Percentiles rank a stretch among this genome's conserved stretches.
Evolutionary conservation across 305 asterid species (phyloP).

Genomic region (Fraxinus xanthoxyloides): DNA sequence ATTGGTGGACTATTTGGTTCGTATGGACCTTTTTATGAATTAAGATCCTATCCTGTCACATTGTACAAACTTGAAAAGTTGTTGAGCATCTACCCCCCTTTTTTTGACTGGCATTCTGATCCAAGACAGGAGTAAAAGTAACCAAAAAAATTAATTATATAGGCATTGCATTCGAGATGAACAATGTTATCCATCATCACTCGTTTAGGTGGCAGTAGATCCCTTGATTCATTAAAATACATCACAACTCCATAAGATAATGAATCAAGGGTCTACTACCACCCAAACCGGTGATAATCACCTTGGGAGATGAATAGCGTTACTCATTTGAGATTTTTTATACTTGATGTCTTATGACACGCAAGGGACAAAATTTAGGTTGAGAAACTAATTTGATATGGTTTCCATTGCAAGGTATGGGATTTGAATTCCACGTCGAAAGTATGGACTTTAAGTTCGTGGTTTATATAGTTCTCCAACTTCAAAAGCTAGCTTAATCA

Average conservation of each 20-base stretch:
- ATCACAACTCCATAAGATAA: neutral
- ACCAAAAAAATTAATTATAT: neutral
- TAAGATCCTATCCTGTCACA: neutral
- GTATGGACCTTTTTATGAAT: neutral
- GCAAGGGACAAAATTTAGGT: neutral
- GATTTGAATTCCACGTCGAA: no score
- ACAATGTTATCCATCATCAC: neutral
- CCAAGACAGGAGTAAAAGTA: neutral
- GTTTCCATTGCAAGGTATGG: no score
- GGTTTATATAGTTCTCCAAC: no score
- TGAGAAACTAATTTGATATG: neutral
- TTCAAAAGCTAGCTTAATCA: neutral
- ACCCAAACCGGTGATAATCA: neutral
- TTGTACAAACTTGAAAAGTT: neutral
- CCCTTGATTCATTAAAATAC: neutral
- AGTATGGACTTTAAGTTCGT: no score
- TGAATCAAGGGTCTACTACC: neutral
- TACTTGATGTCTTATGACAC: neutral
- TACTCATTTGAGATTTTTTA: neutral
- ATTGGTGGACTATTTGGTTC: neutral
- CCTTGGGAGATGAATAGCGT: neutral
- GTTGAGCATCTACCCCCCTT: neutral
- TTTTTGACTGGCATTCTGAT: no score
- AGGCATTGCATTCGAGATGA: neutral
- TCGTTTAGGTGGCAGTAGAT: neutral